Evolutionary conservation across 768 basidiomycete genomes (phyloP), one percentile per base, ranked within the genome.

Genomic region (Mrakia frigida): DNA sequence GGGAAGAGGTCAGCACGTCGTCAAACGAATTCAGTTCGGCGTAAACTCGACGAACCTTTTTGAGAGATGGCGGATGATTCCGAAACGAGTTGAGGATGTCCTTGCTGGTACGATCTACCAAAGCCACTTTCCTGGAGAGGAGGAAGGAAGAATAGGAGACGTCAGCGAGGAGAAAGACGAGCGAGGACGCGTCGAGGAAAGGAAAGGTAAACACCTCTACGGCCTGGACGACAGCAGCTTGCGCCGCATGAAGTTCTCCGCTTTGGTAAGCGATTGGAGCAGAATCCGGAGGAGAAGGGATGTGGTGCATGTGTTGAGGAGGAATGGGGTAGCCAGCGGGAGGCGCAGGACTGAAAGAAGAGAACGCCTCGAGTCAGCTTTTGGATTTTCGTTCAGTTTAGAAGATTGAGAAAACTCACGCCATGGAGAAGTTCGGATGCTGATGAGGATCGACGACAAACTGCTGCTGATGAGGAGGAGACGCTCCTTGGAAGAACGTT

Each of bases 131-230:
- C 69, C 35, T 23, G 21, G 43, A 71, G 28, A 23, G 3, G 23
- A 59, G 35, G 11, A 5, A 11, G 39, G 6, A 33, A 10, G 7
- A 35, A 35, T 6, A 72, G 53, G 31, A 25, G 35, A 10, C 6
- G 65, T 41, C 35, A 72, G 70, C 33, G 28, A 72, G 50, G 21
- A 31, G 21, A 39, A 41, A 31, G 21, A 39, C 10, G 23, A 33
- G n/a, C 10, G 11, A 5, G 5, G 33, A 69, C 28, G 25, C 21
- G 43, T 16, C 16, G n/a, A 69, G 67, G 43, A 68, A 46, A 39
- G 41, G 14, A 70, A 70, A 31, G 23, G 69, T 6, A 70, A 39
- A n/a, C 11, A 70, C 69, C 69, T 76, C 70, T n/a, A 76, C 75
- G 13, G 70, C 75, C 43, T 71, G 75, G 35, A 76, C 61, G 61